Conservation (phyloP, 805 yeast species). For the Yarrowia phangngaensis region DNA sequence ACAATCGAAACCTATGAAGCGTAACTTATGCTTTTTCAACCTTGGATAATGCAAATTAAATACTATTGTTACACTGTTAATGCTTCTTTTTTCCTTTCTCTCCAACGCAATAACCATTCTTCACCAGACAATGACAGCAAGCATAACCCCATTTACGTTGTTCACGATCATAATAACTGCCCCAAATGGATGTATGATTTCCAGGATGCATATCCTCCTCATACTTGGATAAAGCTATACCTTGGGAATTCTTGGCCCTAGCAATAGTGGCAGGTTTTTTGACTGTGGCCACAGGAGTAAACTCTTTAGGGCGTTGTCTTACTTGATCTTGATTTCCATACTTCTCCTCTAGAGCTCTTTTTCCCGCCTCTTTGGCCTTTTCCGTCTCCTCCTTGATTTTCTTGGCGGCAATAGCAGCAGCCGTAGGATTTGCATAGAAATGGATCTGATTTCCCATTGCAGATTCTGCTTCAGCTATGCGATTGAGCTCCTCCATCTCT, state of each 20-base stretch:
- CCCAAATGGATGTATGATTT: conserved; percentile 45
- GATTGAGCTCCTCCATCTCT: conserved; percentile 48
- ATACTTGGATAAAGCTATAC: conserved; percentile 35
- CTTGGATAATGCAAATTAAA: no score
- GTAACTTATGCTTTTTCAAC: no score
- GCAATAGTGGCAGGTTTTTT: background rate
- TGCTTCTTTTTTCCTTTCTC: conserved; percentile 30
- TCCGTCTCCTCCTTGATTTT: conserved; percentile 38
- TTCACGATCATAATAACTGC: conserved; percentile 42
- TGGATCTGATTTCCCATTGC: conserved; percentile 38
- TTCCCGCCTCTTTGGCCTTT: conserved; percentile 3
- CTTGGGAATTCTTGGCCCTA: background rate
- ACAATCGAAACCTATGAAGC: no score
- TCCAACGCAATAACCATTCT: conserved; percentile 41
- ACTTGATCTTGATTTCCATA: conserved; percentile 34
- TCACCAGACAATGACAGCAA: conserved; percentile 43
- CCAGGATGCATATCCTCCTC: conserved; percentile 42
- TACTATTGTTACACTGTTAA: no score
- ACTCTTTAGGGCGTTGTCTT: conserved; percentile 30
- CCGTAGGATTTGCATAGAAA: conserved; percentile 48
- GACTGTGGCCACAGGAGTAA: background rate
- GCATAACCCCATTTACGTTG: conserved; percentile 46
- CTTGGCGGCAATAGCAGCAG: conserved; percentile 42
- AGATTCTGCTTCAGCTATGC: conserved; percentile 49
- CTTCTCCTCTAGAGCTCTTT: conserved; percentile 7